Conservation (phyloP, 2,329 filamentous ascomycete genomes). For the Ampelomyces quisqualis region DNA sequence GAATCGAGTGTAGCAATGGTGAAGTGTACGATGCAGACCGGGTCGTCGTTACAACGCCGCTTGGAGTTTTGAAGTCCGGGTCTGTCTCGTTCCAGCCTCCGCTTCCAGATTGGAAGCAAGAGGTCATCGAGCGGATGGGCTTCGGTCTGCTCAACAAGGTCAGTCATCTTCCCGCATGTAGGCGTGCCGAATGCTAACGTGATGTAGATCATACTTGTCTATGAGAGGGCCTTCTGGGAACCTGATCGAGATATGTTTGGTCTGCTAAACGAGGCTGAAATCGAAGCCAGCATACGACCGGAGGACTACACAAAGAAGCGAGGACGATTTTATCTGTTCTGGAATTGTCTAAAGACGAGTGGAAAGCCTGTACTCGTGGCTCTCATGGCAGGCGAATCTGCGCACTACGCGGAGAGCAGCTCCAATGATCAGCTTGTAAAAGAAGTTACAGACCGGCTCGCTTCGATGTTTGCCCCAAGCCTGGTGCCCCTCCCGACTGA, state of each 20-base stretch:
- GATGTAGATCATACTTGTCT: conserved; percentile 72
- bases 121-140: conserved; percentile 78
- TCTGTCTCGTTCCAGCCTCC: conserved; percentile 83
- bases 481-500: conserved; percentile 76
- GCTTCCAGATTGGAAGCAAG: conserved; percentile 82
- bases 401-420: conserved; percentile 78
- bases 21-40: conserved; percentile 78
- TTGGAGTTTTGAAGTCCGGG: conserved; percentile 87
- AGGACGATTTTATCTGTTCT: conserved; percentile 97
- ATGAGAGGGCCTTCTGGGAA: conserved; percentile 90
- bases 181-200: conserved; percentile 10
- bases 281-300: conserved; percentile 70
- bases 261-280: conserved; percentile 72
- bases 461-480: conserved; percentile 66
- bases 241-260: conserved; percentile 89
- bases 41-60: conserved; percentile 84
- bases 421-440: conserved; percentile 72
- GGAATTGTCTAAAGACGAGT: conserved; percentile 88
- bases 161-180: conserved; percentile 1
- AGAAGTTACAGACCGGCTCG: conserved; percentile 78
- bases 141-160: conserved; percentile 94
- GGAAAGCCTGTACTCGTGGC: conserved; percentile 84
- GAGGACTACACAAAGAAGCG: conserved; percentile 75
- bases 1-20: conserved; percentile 71
- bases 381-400: conserved; percentile 93